Percentiles rank a stretch among this genome's conserved stretches.
Conservation (phyloP, 2,329 filamentous ascomycete species). For the Xylogone sp. region DNA sequence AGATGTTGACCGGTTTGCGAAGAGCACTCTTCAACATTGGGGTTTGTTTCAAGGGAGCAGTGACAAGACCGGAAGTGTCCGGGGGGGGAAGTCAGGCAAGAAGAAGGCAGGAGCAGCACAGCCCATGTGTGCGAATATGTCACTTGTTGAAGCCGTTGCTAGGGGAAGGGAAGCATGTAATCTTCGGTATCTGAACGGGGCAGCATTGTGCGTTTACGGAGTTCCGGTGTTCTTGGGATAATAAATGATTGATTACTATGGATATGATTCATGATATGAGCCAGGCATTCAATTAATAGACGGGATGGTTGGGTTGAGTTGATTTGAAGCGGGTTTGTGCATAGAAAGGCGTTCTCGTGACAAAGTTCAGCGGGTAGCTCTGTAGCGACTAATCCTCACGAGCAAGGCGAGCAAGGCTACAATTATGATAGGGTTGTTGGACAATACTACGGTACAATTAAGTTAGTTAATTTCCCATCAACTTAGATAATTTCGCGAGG, state of each 20-base stretch:
- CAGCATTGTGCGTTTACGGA: conserved; percentile 90
- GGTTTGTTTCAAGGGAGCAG: conserved; percentile 51
- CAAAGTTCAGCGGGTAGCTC: too few relatives aligned
- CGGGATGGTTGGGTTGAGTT: too few relatives aligned
- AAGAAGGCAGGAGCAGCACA: conserved; percentile 23
- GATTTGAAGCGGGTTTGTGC: neutral
- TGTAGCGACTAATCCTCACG: too few relatives aligned
- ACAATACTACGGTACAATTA: too few relatives aligned
- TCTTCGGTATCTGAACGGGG: conserved; percentile 87
- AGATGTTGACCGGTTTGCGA: conserved; percentile 91
- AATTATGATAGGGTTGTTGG: too few relatives aligned
- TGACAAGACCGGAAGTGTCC: conserved; percentile 23
- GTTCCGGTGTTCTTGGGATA: conserved; percentile 77
- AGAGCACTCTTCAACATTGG: conserved; percentile 78
- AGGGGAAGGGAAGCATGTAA: conserved; percentile 75
- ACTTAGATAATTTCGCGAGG: too few relatives aligned
- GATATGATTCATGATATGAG: too few relatives aligned
- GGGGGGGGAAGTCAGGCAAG: conserved; percentile 26
- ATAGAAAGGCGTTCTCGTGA: too few relatives aligned
- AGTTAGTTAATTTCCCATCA: too few relatives aligned
- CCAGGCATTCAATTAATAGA: too few relatives aligned
- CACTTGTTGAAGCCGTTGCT: conserved; percentile 77
- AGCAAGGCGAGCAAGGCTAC: too few relatives aligned
- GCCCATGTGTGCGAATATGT: conserved; percentile 37
- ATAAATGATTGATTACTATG: neutral